Conservation (phyloP, 192 early-diverging fungal species). For the Coemansia sp. region DNA sequence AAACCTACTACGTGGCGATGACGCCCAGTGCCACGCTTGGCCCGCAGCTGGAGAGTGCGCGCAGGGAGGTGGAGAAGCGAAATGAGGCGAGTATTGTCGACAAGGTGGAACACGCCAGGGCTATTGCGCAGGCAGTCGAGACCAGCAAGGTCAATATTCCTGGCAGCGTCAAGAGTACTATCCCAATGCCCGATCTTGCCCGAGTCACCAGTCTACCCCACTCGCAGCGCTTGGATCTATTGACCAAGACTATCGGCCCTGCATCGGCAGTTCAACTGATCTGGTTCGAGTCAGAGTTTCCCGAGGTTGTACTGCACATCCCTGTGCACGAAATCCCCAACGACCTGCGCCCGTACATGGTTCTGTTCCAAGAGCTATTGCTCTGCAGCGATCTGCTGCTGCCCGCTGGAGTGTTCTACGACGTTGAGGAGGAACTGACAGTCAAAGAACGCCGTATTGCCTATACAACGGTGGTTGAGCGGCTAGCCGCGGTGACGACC, state of each 20-base stretch:
- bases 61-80: constrained; percentile 23
- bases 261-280: constrained; percentile 63
- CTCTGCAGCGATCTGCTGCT: constrained; percentile 60
- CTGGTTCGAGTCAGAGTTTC: constrained; percentile 67
- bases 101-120: constrained; percentile 40
- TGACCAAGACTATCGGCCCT: constrained; percentile 31
- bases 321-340: constrained; percentile 58
- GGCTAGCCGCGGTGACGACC: constrained; percentile 54
- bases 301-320: constrained; percentile 60
- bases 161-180: constrained; percentile 53
- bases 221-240: constrained; percentile 7
- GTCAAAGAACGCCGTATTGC: constrained; percentile 14
- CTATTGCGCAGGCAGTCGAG: constrained; percentile 52
- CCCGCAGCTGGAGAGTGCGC: constrained; percentile 27
- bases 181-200: constrained; percentile 54
- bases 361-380: constrained; percentile 76
- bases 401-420: constrained; percentile 50
- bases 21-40: constrained; percentile 29
- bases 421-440: constrained; percentile 14
- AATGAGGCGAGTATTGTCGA: constrained; percentile 32
- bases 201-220: constrained; percentile 19
- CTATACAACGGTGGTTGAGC: constrained; percentile 41
- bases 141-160: constrained; percentile 51
- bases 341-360: constrained; percentile 65
- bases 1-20: constrained; percentile 30